phyloP scores from a whole-genome alignment of 495 filamentous ascomycete genomes.

The Viridothelium virens region DNA sequence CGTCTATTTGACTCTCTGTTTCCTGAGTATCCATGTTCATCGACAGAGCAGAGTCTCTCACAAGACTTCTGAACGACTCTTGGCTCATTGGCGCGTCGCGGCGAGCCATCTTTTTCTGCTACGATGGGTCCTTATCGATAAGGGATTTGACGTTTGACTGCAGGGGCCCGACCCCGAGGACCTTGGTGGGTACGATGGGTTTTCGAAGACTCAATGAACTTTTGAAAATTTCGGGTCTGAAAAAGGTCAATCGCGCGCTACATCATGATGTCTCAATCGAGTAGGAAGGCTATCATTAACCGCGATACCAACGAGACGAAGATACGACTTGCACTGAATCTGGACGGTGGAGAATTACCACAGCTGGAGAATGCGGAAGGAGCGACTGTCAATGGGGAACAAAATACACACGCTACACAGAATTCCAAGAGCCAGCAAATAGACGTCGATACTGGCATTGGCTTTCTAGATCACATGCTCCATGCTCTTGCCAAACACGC shows the following conservation, averaged over 20 bases:
- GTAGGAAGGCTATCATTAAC: slow-evolving; percentile 63
- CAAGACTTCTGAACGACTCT: background rate
- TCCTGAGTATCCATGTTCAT: background rate
- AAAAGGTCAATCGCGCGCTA: background rate
- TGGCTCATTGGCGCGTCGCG: background rate
- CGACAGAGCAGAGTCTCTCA: background rate
- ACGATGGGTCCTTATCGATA: background rate
- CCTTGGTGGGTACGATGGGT: background rate
- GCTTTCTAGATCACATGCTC: slow-evolving; percentile 99
- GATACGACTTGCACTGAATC: slow-evolving; percentile 80
- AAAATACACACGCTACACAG: slow-evolving; percentile 68
- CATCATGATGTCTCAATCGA: slow-evolving; percentile 16
- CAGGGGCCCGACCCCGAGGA: background rate
- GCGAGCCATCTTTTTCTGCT: background rate
- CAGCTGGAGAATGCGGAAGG: slow-evolving; percentile 44
- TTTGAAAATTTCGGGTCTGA: background rate
- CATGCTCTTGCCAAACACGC: slow-evolving; percentile 93
- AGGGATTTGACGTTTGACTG: background rate
- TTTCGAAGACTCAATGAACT: background rate
- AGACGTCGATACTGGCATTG: slow-evolving; percentile 84
- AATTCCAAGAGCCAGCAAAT: slow-evolving; percentile 73
- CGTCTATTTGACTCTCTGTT: background rate
- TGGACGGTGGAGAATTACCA: slow-evolving; percentile 73
- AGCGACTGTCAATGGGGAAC: slow-evolving; percentile 36
- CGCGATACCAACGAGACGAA: slow-evolving; percentile 96